Conservation (phyloP, 2,329 filamentous ascomycete genomes). For the Ceratocystis diversiconidia region DNA sequence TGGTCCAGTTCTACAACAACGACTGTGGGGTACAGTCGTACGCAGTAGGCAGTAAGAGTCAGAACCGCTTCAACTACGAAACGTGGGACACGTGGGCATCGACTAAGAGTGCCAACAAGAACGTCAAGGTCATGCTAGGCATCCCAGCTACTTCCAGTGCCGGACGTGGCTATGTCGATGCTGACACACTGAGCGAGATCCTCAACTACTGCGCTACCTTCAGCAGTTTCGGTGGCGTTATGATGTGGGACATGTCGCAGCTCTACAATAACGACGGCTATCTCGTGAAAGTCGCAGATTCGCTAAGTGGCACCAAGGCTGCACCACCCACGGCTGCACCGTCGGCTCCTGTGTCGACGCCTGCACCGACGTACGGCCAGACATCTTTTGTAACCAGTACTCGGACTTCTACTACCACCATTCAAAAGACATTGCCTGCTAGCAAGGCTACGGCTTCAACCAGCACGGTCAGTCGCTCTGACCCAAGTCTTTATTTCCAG, state of each 20-base stretch:
- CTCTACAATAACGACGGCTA: slow-evolving; percentile 41
- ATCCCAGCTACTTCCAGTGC: slow-evolving; percentile 26
- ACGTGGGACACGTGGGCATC: slow-evolving; percentile 48
- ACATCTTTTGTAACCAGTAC: slow-evolving; percentile 12
- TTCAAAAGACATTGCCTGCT: neutral
- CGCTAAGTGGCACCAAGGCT: slow-evolving; percentile 22
- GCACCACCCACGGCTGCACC: slow-evolving; percentile 7
- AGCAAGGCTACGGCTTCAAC: neutral
- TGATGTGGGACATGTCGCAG: slow-evolving; percentile 33
- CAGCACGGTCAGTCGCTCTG: neutral
- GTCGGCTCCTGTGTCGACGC: slow-evolving; percentile 16
- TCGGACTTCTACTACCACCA: slow-evolving; percentile 11
- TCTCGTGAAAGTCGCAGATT: slow-evolving; percentile 31
- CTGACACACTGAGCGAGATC: slow-evolving; percentile 25
- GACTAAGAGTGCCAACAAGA: slow-evolving; percentile 38
- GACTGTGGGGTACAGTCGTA: slow-evolving; percentile 44
- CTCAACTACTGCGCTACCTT: slow-evolving; percentile 28
- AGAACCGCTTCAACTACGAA: slow-evolving; percentile 31
- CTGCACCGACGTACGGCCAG: slow-evolving; percentile 15
- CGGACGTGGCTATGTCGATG: slow-evolving; percentile 31
- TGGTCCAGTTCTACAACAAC: slow-evolving; percentile 39
- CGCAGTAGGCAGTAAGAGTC: slow-evolving; percentile 23
- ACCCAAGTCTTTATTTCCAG: neutral
- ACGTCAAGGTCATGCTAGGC: slow-evolving; percentile 34
- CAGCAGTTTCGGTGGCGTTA: slow-evolving; percentile 32